Evolutionary conservation across 805 yeast genomes (phyloP).

Genomic region (Saccharomycopsis fermentans): DNA sequence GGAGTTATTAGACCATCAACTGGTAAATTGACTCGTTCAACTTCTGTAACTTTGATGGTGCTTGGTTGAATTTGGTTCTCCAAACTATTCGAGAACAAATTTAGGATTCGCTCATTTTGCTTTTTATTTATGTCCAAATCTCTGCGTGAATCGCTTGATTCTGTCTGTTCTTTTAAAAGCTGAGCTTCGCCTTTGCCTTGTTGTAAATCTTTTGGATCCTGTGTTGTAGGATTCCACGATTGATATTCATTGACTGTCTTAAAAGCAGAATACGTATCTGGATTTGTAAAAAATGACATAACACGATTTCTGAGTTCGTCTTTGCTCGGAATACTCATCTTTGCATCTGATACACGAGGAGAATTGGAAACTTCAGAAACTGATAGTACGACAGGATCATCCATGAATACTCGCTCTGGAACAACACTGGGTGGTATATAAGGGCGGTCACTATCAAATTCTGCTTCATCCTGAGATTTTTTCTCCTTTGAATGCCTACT

Average conservation of each 20-base stretch:
- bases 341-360: background rate
- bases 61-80: background rate
- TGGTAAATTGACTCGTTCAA: background rate
- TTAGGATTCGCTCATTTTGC: background rate
- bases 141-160: background rate
- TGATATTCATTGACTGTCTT: slow-evolving; percentile 1
- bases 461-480: background rate
- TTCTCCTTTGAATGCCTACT: background rate
- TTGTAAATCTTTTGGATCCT: slow-evolving; percentile 5
- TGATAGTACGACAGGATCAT: background rate
- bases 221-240: slow-evolving; percentile 6
- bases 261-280: slow-evolving; percentile 10
- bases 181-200: slow-evolving; percentile 3
- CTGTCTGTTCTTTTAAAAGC: background rate
- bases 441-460: background rate
- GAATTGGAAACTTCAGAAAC: no score
- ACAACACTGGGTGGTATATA: background rate
- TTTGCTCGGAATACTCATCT: background rate
- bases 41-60: background rate
- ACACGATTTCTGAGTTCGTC: background rate
- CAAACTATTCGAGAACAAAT: background rate
- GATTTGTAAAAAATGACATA: slow-evolving; percentile 9
- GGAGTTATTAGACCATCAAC: background rate
- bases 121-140: background rate
- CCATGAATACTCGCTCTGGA: background rate